A percentile compares a stretch with the other conserved stretches of the same genome.
These are phyloP conservation scores for Fraxinus ornus DNA, from an alignment of 305 asterid species.

Conservation along the genomic window DNA sequence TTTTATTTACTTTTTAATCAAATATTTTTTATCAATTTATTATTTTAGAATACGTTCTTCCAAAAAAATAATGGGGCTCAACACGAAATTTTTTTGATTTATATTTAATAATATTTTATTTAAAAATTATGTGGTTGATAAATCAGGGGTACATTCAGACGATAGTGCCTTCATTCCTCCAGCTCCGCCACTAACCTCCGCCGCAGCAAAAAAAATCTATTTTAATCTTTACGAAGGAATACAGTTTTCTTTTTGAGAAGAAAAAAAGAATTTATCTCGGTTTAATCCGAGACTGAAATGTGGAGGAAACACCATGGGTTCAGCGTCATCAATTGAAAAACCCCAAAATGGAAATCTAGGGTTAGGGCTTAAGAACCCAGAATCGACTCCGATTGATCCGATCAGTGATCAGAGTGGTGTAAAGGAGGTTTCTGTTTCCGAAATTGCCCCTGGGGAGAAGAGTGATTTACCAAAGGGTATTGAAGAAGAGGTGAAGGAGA, in stretches of 20 bases:
- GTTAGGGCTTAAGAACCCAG: constrained; percentile 29
- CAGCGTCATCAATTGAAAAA: constrained; percentile 29
- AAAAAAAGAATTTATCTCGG: neutral
- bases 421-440: constrained; percentile 26
- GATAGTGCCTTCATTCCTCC: neutral
- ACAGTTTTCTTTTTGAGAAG: neutral
- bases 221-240: neutral
- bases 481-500: constrained; percentile 8
- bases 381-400: constrained; percentile 15
- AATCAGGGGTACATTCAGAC: neutral
- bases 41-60: too few species aligned
- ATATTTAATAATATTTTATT: too few species aligned
- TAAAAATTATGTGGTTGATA: too few species aligned
- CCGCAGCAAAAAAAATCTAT: neutral
- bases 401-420: constrained; percentile 7
- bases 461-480: constrained; percentile 17
- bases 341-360: constrained; percentile 31
- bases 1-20: too few species aligned
- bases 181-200: neutral
- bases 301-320: constrained; percentile 43
- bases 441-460: constrained; percentile 10
- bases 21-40: too few species aligned
- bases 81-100: too few species aligned
- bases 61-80: too few species aligned
- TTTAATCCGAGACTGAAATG: constrained; percentile 24